These are phyloP conservation scores for Corylus americana DNA, from an alignment of 306 rosid genomes.

Conservation along the genomic window DNA sequence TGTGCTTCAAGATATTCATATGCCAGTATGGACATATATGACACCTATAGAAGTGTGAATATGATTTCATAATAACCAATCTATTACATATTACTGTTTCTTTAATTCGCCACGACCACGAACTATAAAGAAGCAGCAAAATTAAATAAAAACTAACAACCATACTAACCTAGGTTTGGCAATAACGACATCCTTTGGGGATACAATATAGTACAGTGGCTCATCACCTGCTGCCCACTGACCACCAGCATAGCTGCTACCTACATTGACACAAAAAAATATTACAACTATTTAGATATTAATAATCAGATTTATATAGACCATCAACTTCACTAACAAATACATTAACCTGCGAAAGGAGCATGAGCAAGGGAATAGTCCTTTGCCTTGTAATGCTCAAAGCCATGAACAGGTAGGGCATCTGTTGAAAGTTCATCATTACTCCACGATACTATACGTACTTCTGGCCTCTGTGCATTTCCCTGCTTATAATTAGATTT, in stretches of 20 bases:
- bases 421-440: conserved; percentile 95
- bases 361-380: conserved; percentile 98
- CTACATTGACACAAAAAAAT: conserved; percentile 55
- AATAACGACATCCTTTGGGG: conserved; percentile 95
- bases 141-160: conserved; percentile 12
- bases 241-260: conserved; percentile 99
- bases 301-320: conserved; percentile 29
- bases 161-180: conserved; percentile 90
- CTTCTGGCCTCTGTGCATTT: conserved; percentile 95
- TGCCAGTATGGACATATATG: neutral
- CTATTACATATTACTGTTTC: neutral
- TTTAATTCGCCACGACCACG: neutral
- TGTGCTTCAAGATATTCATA: neutral
- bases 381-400: conserved; percentile 96
- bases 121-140: neutral
- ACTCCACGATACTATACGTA: conserved; percentile 83
- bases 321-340: conserved; percentile 32
- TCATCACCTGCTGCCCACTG: conserved; percentile 99
- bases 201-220: conserved; percentile 90
- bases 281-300: conserved; percentile 30
- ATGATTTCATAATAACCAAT: neutral
- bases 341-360: conserved; percentile 89
- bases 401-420: conserved; percentile 92
- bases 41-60: neutral
- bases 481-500: conserved; percentile 66